Evolutionary conservation across 768 basidiomycete genomes (phyloP), one percentile per base, ranked within the genome.

Genomic region (Pleurotus ostreatus): DNA sequence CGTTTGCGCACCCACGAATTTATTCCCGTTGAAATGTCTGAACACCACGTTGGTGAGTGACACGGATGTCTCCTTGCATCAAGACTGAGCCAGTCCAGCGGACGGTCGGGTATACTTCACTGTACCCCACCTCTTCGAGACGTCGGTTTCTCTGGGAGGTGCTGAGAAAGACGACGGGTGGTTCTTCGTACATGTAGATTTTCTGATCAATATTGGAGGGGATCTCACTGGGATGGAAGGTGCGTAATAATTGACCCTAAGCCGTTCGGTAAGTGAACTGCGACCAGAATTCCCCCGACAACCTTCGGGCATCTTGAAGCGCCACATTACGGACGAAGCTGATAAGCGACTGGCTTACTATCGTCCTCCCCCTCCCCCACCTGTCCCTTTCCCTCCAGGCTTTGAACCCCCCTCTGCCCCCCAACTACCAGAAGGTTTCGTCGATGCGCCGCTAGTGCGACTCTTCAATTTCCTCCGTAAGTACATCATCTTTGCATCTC

Each of bases 401-500:
- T 60, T 71, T 16, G 72, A 77, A 25, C 60, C 71, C 11, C 77
- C 80, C 20, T 74, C 78, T 41, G 68, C 74, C 48, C 79, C 76
- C 13, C 74, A 82, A 64, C 70, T 91, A 22, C 80, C 84, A 0
- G 77, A 79, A 46, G 82, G 82, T 48, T 76, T 82, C 25, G 77
- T 87, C 13, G 94, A 97, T 64, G 79, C 91, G 23, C 94, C 95
- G 9, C 79, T 98, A 2, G 81, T 94, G 6, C 82, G 95, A 41
- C 65, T 93, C 5, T 94, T 82, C 71, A 96, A 95, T 62, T 91
- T 96, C 61, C 76, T 98, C 37, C 93, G 94, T 96, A 68, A 65
- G 92, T 63, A 3, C 23, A 49, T 38, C 58, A 30, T 41, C 30
- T 13, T 40, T 45, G 13, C 41, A 18, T 20, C 23, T 13, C 18